Evolutionary conservation across 2,329 filamentous ascomycete genomes (phyloP).

Genomic region (Colletotrichum tropicicola): DNA sequence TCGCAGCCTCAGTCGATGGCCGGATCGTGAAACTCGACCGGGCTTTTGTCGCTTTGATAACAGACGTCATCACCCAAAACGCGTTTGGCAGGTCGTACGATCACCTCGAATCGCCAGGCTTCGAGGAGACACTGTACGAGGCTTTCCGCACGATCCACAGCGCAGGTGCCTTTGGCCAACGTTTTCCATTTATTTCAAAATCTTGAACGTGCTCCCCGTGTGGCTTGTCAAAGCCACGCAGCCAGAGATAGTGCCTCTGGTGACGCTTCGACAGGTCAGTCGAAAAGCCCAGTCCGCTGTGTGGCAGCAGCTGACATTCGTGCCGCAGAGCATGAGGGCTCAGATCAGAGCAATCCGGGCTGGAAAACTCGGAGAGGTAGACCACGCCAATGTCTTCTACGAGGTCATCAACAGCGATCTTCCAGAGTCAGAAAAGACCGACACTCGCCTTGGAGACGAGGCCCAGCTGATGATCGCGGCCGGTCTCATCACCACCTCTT

Average conservation of each 20-base stretch:
- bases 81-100: conserved; percentile 43
- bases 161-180: conserved; percentile 35
- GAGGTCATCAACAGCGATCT: no score
- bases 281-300: no score
- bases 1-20: conserved; percentile 30
- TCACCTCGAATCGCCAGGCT: conserved; percentile 40
- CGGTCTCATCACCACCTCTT: conserved; percentile 48
- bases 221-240: conserved; percentile 33
- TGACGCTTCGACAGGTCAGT: conserved; percentile 28
- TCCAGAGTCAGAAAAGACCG: no score
- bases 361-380: not conserved
- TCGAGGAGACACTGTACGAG: conserved; percentile 35
- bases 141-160: conserved; percentile 36
- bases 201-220: conserved; percentile 36
- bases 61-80: conserved; percentile 48
- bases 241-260: conserved; percentile 34
- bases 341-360: conserved; percentile 11
- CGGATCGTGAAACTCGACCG: conserved; percentile 33
- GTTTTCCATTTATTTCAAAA: conserved; percentile 36
- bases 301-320: not conserved
- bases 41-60: conserved; percentile 40
- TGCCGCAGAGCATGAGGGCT: conserved; percentile 3
- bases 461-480: conserved; percentile 43
- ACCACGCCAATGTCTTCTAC: conserved; percentile 40
- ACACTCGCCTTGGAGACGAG: no score